These are phyloP conservation scores for Fragaria vesca DNA, from an alignment of 306 rosid genomes.

Conservation along the genomic window DNA sequence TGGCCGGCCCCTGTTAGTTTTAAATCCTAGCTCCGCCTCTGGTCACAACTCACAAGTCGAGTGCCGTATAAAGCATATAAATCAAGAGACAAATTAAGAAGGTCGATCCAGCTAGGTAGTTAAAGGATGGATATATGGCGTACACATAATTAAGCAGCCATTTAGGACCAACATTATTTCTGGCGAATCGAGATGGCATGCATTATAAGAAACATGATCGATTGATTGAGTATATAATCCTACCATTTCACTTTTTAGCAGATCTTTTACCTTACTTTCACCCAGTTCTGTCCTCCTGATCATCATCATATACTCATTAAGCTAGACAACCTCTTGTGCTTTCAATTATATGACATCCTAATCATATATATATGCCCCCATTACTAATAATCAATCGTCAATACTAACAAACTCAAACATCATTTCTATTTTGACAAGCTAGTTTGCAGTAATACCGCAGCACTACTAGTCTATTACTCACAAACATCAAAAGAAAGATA, in stretches of 20 bases:
- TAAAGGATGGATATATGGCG: background rate
- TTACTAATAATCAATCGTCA: background rate
- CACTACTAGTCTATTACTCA: background rate
- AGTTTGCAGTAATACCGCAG: background rate
- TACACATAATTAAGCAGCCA: background rate
- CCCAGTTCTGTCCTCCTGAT: background rate
- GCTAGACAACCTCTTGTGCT: background rate
- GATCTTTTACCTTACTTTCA: background rate
- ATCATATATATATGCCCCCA: background rate
- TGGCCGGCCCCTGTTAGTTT: too few species aligned
- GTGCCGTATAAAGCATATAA: background rate
- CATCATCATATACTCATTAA: conserved; percentile 3
- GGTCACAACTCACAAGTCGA: background rate
- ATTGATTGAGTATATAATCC: background rate
- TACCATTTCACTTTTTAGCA: background rate
- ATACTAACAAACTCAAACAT: background rate
- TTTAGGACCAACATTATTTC: background rate
- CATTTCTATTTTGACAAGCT: background rate
- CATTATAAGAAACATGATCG: conserved; percentile 3
- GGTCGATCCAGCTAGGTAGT: background rate
- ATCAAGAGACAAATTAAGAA: background rate
- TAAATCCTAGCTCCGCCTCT: too few species aligned
- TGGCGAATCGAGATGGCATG: background rate
- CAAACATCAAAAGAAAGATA: background rate
- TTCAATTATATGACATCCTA: conserved; percentile 5